Conservation (phyloP, 441 rosid genomes). For the Euphorbia celastroides region DNA sequence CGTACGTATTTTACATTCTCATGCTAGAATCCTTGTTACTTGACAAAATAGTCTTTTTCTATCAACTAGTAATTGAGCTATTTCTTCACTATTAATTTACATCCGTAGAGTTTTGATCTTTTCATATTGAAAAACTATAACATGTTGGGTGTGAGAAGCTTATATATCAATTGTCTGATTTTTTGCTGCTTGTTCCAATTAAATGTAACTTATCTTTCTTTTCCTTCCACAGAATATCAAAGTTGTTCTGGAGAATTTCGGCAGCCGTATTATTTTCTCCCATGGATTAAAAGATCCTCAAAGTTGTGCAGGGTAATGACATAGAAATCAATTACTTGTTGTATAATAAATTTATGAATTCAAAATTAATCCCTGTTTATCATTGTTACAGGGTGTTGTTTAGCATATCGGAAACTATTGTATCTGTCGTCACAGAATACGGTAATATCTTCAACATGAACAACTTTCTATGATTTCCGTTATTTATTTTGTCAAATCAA, state of each 20-base stretch:
- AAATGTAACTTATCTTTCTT: no score
- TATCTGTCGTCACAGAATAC: constrained; percentile 38
- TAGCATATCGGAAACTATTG: constrained; percentile 47
- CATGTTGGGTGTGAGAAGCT: no score
- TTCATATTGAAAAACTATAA: no score
- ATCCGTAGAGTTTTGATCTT: no score
- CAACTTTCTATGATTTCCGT: not conserved
- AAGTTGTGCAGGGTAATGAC: constrained; percentile 82
- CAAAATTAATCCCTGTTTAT: no score
- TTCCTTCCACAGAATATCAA: constrained; percentile 42
- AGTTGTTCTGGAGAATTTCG: constrained; percentile 49
- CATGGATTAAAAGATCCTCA: constrained; percentile 75
- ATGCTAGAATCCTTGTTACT: no score
- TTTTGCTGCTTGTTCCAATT: not conserved
- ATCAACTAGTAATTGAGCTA: no score
- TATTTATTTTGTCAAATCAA: not conserved
- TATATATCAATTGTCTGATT: no score
- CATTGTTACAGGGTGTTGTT: constrained; percentile 40
- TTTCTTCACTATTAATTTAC: no score
- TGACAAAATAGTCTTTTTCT: no score
- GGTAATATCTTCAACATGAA: constrained; percentile 20
- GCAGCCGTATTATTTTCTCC: constrained; percentile 77
- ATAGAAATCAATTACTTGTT: no score
- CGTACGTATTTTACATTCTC: constrained; percentile 22
- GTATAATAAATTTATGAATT: no score